Evolutionary conservation across 257 asterid genomes (phyloP).

Genomic region (Penstemon eatonii): DNA sequence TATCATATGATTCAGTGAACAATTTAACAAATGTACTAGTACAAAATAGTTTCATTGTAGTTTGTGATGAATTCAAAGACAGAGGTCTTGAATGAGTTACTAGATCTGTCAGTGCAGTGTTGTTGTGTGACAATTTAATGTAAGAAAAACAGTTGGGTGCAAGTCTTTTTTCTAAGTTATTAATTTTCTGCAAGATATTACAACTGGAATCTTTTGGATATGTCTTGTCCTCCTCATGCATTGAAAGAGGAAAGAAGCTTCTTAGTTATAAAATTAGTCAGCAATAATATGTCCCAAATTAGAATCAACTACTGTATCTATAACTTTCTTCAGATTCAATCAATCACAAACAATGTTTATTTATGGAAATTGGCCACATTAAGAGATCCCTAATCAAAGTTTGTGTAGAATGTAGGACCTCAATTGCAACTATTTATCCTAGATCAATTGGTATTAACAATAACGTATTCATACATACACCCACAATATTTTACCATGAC

Average conservation of each 20-base stretch:
- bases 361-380: too few species aligned
- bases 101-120: conserved; percentile 27
- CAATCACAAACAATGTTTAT: too few species aligned
- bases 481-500: too few species aligned
- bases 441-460: too few species aligned
- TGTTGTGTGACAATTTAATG: conserved; percentile 34
- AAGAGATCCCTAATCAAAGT: too few species aligned
- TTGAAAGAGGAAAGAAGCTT: conserved; percentile 27
- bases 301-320: conserved; percentile 9
- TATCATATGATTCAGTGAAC: too few species aligned
- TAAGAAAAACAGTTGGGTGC: conserved; percentile 32
- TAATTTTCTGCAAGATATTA: conserved; percentile 24
- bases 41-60: too few species aligned
- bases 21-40: too few species aligned
- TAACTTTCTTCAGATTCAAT: too few species aligned
- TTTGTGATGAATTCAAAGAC: not conserved
- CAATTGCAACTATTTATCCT: too few species aligned
- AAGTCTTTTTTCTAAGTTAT: conserved; percentile 30
- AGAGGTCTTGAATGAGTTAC: conserved; percentile 27
- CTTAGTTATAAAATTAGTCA: not conserved
- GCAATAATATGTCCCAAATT: conserved; percentile 4
- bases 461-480: too few species aligned
- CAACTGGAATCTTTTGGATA: conserved; percentile 31
- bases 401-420: too few species aligned
- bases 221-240: conserved; percentile 9